These are phyloP conservation scores for Daldinia vernicosa DNA, from an alignment of 495 filamentous ascomycete genomes.

Conservation along the genomic window DNA sequence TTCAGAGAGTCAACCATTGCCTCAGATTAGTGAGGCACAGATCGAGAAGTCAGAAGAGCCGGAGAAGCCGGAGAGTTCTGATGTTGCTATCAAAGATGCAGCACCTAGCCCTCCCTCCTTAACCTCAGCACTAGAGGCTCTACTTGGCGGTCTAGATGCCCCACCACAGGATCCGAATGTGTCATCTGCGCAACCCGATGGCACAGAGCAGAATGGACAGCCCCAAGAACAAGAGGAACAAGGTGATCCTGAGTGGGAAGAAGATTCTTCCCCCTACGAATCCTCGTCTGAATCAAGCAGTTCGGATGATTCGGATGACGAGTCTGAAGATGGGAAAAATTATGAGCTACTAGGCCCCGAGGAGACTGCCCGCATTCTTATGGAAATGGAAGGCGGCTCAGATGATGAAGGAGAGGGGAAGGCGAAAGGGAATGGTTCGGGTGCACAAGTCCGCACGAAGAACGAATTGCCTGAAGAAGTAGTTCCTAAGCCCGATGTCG, in stretches of 20 bases:
- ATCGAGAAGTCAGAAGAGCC: constrained; percentile 13
- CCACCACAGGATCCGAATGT: constrained; percentile 13
- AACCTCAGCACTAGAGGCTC: constrained; percentile 57
- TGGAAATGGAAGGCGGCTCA: constrained; percentile 73
- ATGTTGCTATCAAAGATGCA: constrained; percentile 24
- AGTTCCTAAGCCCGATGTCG: constrained; percentile 76
- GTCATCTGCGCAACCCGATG: constrained; percentile 16
- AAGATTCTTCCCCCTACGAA: constrained; percentile 69
- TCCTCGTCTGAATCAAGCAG: constrained; percentile 60
- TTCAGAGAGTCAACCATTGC: not conserved
- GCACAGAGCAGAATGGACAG: constrained; percentile 22
- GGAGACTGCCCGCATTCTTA: constrained; percentile 81
- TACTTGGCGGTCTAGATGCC: constrained; percentile 52
- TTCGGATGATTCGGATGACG: constrained; percentile 67
- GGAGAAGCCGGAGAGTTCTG: constrained; percentile 9
- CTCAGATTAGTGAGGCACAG: not conserved
- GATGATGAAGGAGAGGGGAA: constrained; percentile 74
- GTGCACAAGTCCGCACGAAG: constrained; percentile 68
- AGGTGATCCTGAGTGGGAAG: constrained; percentile 61
- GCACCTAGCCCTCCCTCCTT: constrained; percentile 48
- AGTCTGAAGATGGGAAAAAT: constrained; percentile 72
- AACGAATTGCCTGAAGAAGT: constrained; percentile 76
- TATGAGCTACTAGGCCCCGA: constrained; percentile 77
- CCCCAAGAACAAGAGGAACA: constrained; percentile 27
- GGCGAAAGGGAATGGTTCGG: constrained; percentile 49